Evolutionary conservation across 345 rosid species (phyloP).

Genomic region (Moringa oleifera): DNA sequence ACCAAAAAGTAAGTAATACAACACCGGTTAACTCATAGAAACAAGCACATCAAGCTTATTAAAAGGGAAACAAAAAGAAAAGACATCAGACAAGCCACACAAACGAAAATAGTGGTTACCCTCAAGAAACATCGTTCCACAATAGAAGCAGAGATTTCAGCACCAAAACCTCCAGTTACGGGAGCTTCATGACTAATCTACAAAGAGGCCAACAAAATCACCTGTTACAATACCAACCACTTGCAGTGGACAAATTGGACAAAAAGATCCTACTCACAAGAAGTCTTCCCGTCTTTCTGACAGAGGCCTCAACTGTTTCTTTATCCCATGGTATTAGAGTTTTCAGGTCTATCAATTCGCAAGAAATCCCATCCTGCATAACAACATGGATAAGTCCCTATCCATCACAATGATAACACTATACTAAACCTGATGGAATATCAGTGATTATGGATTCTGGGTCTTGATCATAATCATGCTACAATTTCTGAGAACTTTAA

Average conservation of each 20-base stretch:
- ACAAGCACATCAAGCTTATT: background rate
- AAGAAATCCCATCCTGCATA: conserved; percentile 81
- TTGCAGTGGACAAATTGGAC: background rate
- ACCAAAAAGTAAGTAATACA: background rate
- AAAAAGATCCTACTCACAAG: conserved; percentile 41
- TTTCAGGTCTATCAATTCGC: conserved; percentile 82
- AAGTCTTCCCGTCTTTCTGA: conserved; percentile 78
- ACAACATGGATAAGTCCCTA: background rate
- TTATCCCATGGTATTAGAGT: conserved; percentile 90
- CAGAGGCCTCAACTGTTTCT: conserved; percentile 82
- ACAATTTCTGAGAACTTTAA: background rate
- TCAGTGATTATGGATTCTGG: background rate
- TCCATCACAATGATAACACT: too few relatives aligned
- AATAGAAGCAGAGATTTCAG: conserved; percentile 78
- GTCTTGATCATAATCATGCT: background rate
- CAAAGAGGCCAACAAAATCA: conserved; percentile 16
- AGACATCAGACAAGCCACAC: too few relatives aligned
- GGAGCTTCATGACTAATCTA: conserved; percentile 96
- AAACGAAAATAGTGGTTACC: conserved; percentile 23
- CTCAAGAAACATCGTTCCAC: conserved; percentile 79
- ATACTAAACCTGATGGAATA: background rate
- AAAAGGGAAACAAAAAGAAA: too few relatives aligned
- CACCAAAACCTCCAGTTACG: conserved; percentile 89
- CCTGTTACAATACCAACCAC: background rate
- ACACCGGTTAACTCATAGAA: background rate